Evolutionary conservation across 2,329 filamentous ascomycete species (phyloP), one percentile per base, ranked within the genome.

Genomic region (Beauveria sp.): DNA sequence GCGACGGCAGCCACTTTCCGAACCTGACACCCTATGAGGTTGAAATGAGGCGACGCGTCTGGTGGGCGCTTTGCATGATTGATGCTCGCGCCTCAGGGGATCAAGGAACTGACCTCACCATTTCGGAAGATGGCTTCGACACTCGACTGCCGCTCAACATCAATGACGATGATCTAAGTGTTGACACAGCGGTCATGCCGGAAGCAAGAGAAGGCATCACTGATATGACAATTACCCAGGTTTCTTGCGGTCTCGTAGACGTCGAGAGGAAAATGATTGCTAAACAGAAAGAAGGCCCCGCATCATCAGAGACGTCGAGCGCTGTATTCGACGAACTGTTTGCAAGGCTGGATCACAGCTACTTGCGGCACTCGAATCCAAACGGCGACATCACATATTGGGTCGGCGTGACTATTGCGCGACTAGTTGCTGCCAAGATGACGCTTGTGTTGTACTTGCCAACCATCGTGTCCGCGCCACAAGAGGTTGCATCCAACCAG

Each of bases 11-110:
- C 3, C 71, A 77, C 56, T 80, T 80, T 67, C 74, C 67, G 1
- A 77, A 81, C 14, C 67, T 88, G 1, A 77, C 78, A 0, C 80
- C 83, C 0, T 88, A 85, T 61, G 82, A 88, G 52, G 76, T 81
- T 7, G 84, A 89, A 67, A 83, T 87, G 71, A 78, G 85, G 20
- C 77, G 86, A 5, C 76, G 86, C 1, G 69, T 87, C 0, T 89
- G 85, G 78, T 87, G 84, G 80, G 78, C 80, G 22, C 75, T 89
- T 2, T 77, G 81, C 48, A 77, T 84, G 4, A 68, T 88, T 2
- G 86, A 89, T 63, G 74, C 83, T 9, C 77, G 82, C n/a, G 78
- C 81, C 0, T 81, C 84, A 3, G 84, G 86, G 63, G 81, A 85
- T 30, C 81, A 84, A 48, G 84, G 83, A 2, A 79, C 78, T 3